Evolutionary conservation across 352 stramenopile species (phyloP).

Genomic region (Pythium graminicola): DNA sequence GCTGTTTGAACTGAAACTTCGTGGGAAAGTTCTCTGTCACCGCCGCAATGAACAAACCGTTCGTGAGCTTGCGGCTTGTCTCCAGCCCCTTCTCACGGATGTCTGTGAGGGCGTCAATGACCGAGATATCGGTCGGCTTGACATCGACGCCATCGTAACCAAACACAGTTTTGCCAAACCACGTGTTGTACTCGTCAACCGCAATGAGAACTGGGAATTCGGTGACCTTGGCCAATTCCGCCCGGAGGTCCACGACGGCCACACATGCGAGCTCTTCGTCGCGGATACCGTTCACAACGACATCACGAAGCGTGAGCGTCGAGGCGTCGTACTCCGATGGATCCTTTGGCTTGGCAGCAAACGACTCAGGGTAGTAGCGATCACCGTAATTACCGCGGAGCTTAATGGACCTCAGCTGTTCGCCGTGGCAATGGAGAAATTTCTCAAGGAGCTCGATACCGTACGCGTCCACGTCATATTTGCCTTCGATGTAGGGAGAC

Average conservation of each 20-base stretch:
- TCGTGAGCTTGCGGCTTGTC: conserved; percentile 54
- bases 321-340: conserved; percentile 41
- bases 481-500: conserved; percentile 66
- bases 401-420: conserved; percentile 56
- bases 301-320: conserved; percentile 62
- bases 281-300: conserved; percentile 72
- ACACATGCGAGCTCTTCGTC: conserved; percentile 78
- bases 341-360: conserved; percentile 70
- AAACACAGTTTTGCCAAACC: conserved; percentile 82
- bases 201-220: conserved; percentile 84
- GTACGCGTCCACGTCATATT: conserved; percentile 84
- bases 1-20: conserved; percentile 69
- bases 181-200: conserved; percentile 87
- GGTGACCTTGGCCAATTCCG: conserved; percentile 67
- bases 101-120: conserved; percentile 71
- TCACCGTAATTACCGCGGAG: conserved; percentile 67
- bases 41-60: conserved; percentile 78
- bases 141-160: conserved; percentile 80
- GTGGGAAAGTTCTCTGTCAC: conserved; percentile 80
- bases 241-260: conserved; percentile 72
- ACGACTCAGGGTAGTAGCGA: conserved; percentile 73
- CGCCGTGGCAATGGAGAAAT: conserved; percentile 66
- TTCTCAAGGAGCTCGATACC: conserved; percentile 74
- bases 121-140: conserved; percentile 65
- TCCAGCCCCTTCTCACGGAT: conserved; percentile 57